A percentile compares a stretch with the other conserved stretches of the same genome.
Evolutionary conservation across 495 filamentous ascomycete species (phyloP).

Genomic region (Elaphomyces granulatus): DNA sequence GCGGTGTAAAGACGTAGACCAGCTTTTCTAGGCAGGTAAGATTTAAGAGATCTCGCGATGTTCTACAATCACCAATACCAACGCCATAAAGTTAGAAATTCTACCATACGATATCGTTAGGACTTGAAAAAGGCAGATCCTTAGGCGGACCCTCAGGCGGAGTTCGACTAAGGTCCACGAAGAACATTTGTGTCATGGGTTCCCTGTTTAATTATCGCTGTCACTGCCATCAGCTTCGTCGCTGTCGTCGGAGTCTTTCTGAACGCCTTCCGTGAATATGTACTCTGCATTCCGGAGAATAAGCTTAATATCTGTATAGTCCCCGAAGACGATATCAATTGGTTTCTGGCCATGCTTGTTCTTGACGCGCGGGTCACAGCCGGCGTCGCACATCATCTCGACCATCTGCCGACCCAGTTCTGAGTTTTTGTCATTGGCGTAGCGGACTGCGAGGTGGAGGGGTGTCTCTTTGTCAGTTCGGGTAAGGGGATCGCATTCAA

Average conservation of each 20-base stretch:
- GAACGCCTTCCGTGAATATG: slow-evolving; percentile 32
- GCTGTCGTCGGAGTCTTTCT: slow-evolving; percentile 16
- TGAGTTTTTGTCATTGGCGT: slow-evolving; percentile 55
- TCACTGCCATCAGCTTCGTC: slow-evolving; percentile 23
- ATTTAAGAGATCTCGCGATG: no score
- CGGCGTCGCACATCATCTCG: slow-evolving; percentile 87
- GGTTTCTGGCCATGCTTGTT: slow-evolving; percentile 35
- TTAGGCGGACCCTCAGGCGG: no score
- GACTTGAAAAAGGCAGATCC: no score
- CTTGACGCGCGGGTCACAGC: slow-evolving; percentile 51
- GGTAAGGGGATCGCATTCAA: slow-evolving; percentile 86
- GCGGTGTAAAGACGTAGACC: no score
- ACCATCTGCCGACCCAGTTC: slow-evolving; percentile 55
- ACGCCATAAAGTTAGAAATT: no score
- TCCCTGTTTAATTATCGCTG: slow-evolving; percentile 34
- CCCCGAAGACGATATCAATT: slow-evolving; percentile 31
- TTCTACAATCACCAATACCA: no score
- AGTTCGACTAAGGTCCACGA: no score
- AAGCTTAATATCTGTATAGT: slow-evolving; percentile 52
- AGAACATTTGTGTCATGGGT: no score
- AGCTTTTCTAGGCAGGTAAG: no score
- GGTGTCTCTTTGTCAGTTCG: slow-evolving; percentile 77
- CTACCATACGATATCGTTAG: no score
- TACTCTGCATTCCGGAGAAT: slow-evolving; percentile 70
- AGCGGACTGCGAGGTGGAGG: slow-evolving; percentile 76